phyloP scores from a whole-genome alignment of 2,329 filamentous ascomycete species.

The Dactylellina sp. region DNA sequence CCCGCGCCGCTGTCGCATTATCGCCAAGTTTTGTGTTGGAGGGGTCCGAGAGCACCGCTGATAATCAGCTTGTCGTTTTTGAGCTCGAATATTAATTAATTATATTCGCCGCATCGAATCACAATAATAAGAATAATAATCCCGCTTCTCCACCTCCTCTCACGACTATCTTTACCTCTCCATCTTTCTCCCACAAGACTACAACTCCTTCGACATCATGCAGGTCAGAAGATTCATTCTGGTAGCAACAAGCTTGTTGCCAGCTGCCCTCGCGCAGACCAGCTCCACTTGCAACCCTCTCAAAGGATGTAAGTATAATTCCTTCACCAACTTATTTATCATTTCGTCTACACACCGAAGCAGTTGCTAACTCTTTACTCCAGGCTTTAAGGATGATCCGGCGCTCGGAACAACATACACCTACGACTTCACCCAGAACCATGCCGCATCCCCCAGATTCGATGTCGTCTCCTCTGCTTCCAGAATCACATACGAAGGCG shows the following conservation, averaged over 20 bases:
- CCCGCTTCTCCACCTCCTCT: neutral
- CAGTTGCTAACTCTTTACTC: slow-evolving; percentile 19
- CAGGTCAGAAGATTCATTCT: slow-evolving; percentile 38
- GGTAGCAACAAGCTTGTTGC: slow-evolving; percentile 35
- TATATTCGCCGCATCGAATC: neutral
- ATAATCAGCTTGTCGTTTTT: slow-evolving; percentile 15
- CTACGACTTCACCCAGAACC: slow-evolving; percentile 68
- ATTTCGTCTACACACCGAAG: too few species aligned
- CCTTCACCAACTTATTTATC: slow-evolving; percentile 1
- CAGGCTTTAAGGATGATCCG: slow-evolving; percentile 57
- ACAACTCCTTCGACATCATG: slow-evolving; percentile 23
- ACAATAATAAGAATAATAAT: neutral
- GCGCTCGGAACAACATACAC: slow-evolving; percentile 59
- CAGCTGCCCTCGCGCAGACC: slow-evolving; percentile 66
- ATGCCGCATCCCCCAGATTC: slow-evolving; percentile 29
- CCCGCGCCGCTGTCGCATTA: neutral
- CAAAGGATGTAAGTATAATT: slow-evolving; percentile 62
- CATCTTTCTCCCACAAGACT: neutral
- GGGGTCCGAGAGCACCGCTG: slow-evolving; percentile 13
- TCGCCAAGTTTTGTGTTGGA: slow-evolving; percentile 26
- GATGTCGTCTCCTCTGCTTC: slow-evolving; percentile 65
- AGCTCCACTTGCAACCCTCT: slow-evolving; percentile 71
- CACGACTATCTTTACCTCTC: too few species aligned
- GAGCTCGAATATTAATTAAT: slow-evolving; percentile 24
- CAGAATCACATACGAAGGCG: slow-evolving; percentile 36